phyloP scores from a whole-genome alignment of 2,329 filamentous ascomycete genomes.

The Claviceps pusilla region DNA sequence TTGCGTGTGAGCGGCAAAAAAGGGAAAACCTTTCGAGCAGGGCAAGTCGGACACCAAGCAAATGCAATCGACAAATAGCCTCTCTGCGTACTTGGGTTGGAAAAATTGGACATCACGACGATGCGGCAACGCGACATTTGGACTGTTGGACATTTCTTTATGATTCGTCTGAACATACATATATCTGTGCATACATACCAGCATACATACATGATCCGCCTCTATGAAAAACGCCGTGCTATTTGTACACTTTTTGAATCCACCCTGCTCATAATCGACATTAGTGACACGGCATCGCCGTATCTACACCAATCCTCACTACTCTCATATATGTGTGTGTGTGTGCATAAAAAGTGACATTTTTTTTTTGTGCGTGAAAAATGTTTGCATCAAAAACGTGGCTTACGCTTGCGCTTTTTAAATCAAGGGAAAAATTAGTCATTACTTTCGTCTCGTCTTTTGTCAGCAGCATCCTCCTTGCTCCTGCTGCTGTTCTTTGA shows the following conservation, averaged over 20 bases:
- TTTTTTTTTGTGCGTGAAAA: background rate
- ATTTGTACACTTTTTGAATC: background rate
- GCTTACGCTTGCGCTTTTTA: background rate
- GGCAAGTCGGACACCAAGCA: too few species aligned
- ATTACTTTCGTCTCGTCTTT: background rate
- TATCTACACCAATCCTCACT: background rate
- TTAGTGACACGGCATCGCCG: background rate
- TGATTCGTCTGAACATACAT: background rate
- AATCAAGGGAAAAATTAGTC: background rate
- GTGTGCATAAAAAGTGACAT: too few species aligned
- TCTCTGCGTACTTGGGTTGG: background rate
- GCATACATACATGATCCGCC: background rate
- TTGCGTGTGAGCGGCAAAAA: background rate
- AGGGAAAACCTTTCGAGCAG: too few species aligned
- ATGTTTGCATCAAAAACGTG: background rate
- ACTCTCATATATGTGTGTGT: background rate
- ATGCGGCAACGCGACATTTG: background rate
- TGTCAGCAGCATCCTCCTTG: background rate
- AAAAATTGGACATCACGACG: background rate
- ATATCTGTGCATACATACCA: background rate
- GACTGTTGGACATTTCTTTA: background rate
- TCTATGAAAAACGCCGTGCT: background rate
- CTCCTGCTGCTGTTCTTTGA: background rate
- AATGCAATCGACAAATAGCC: too few species aligned
- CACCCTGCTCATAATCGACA: background rate